These are phyloP conservation scores for Beta macrorhiza DNA, from an alignment of 179 eudicot genomes.

Conservation along the genomic window DNA sequence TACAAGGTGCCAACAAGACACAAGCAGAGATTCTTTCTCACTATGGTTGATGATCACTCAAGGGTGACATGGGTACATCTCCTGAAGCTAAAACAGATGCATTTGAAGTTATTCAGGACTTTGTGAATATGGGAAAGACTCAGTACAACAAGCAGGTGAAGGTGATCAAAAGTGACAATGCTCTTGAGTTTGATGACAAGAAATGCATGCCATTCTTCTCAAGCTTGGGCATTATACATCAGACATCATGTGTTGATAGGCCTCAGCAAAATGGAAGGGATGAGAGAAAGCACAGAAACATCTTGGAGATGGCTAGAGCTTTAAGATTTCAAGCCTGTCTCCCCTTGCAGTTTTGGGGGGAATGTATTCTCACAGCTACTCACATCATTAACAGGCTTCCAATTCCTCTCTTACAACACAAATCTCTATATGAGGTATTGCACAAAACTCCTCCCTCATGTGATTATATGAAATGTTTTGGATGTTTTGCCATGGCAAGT, in stretches of 20 bases:
- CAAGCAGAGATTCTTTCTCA: neutral
- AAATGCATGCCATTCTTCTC: neutral
- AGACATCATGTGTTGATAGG: no score
- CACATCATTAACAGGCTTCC: neutral
- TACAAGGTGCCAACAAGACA: neutral
- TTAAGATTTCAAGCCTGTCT: no score
- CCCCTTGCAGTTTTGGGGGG: no score
- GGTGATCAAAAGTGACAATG: no score
- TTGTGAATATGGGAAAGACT: neutral
- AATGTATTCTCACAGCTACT: no score
- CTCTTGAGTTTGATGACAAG: no score
- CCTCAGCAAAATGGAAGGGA: no score
- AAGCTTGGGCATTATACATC: neutral
- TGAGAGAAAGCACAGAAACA: no score
- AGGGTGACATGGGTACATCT: neutral
- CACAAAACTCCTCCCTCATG: neutral
- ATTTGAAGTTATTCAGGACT: neutral
- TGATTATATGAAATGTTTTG: no score
- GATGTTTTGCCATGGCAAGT: neutral
- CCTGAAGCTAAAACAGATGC: neutral
- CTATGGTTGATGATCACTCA: neutral
- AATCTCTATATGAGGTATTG: neutral
- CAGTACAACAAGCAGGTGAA: neutral
- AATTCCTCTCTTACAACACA: neutral
- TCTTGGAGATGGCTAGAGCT: no score